Evolutionary conservation across 1,284 basidiomycete genomes (phyloP).

Genomic region (Apiotrichum montevideense): DNA sequence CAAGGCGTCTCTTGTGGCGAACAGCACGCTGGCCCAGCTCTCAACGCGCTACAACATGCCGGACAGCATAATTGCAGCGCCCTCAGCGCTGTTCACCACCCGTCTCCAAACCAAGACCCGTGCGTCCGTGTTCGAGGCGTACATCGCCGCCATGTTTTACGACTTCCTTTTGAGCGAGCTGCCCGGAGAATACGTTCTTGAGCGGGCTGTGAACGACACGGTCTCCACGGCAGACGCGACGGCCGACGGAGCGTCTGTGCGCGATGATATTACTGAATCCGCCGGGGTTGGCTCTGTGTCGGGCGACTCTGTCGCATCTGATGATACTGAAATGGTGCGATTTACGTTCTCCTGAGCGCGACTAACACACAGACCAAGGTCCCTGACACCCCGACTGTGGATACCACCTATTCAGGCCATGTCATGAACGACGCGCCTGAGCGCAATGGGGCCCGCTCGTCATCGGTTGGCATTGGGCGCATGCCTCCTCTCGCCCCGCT

Average conservation of each 20-base stretch:
- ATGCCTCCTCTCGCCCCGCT: neutral
- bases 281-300: neutral
- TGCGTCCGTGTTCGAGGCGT: constrained; percentile 36
- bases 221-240: neutral
- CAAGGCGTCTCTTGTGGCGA: constrained; percentile 30
- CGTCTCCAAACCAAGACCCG: constrained; percentile 19
- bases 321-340: neutral
- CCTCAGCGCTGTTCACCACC: constrained; percentile 12
- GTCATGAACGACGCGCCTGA: too few relatives aligned
- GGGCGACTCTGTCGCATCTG: neutral
- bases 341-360: too few relatives aligned
- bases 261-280: neutral
- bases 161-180: constrained; percentile 20
- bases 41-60: constrained; percentile 24
- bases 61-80: constrained; percentile 19
- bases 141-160: constrained; percentile 35
- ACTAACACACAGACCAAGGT: too few relatives aligned
- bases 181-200: constrained; percentile 9
- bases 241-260: constrained; percentile 4
- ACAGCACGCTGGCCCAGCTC: constrained; percentile 29
- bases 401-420: too few relatives aligned
- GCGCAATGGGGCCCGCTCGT: too few relatives aligned
- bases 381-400: too few relatives aligned
- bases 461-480: neutral
- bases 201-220: neutral